Base-by-base conservation (phyloP, 1,139 yeast genomes). In the Kodamaea alishanica region DNA sequence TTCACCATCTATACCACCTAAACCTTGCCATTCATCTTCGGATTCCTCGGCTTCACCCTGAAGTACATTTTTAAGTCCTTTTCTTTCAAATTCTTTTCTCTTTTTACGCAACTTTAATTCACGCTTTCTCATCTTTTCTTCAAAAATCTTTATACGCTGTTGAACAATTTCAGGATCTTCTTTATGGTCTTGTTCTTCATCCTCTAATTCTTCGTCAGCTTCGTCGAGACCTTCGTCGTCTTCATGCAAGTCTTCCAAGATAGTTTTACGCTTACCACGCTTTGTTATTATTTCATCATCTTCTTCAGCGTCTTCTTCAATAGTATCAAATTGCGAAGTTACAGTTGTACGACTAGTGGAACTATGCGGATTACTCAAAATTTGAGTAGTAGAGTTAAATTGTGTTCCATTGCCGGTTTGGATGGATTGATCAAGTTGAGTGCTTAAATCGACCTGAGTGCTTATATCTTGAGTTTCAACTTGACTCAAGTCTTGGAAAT, bases 31-130 rank as follows among this genome's bases (percentile, higher is more conserved):
- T 65, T 90, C 97, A 67, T 90, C 97, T 47, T 92, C 97, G 30
- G 96, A 87, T 66, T 92, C 97, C 49, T 81, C 94, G 33, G 98
- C 98, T 66, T 90, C 96, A 32, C 84, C 85, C 46, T 85, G 90
- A 45, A 84, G 67, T 15, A 81, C 66, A n/a, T 67, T 65, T 41
- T 68, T 67, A 26, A 78, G 56, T 0, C 82, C 83, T 43, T 66
- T 69, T 31, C 70, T 61, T 48, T 70, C 80, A 62, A 75, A 61
- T 48, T 75, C 81, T 48, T 63, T 67, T 47, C 79, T 65, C 41
- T 60, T 63, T 44, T 60, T 61, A 28, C 70, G 60, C 9, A 62
- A 53, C 46, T 54, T 65, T 52, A 65, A 58, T 46, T 70, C 73
- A 45, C 63, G 62, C 33, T 59, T 56, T 40, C 71, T 61, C 28